Evolutionary conservation across 169 alveolate genomes (phyloP), one percentile per base, ranked within the genome.

Genomic region (Cryptosporidium sp.): DNA sequence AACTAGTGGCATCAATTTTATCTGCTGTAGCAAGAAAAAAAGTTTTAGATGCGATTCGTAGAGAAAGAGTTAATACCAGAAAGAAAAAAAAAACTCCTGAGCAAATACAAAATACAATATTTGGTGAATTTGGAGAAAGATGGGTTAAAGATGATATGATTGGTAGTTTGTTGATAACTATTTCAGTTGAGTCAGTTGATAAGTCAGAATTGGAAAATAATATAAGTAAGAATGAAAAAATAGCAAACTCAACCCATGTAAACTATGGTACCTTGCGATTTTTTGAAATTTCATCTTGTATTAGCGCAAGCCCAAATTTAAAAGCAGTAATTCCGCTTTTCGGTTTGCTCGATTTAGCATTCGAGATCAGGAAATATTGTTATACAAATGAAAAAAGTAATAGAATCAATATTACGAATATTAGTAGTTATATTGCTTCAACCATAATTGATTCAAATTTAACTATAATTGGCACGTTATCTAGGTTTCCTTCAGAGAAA

Each of bases 381-480:
- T 62, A 80, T 37, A 80, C 89, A 29, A 80, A 80, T 42, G 89
- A 80, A 39, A 80, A 80, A 80, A 80, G 75, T 62, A 62, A 80
- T 42, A 12, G 65, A 14, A 80, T 80, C 14, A 45, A 80, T 39
- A 65, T 80, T 42, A 80, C 89, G n/a, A 80, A 60, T 62, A 80
- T 80, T 23, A 80, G 89, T 14, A 62, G 75, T 23, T 80, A 48
- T 45, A 26, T 80, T 60, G 73, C 89, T n/a, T 80, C 89, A 12
- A 62, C 62, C 1, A 44, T 80, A 7, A 31, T 62, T 42, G 75
- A 80, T 14, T 80, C 89, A 16, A 35, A 65, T 21, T 80, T 80
- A 35, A 44, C 62, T 26, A 67, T 80, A 23, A 18, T 80, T 18
- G 89, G 80, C 3, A 65, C 89, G 12, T 39, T 80, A n/a, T 61